Conservation (phyloP, 768 basidiomycete species). For the Serendipita indica region DNA sequence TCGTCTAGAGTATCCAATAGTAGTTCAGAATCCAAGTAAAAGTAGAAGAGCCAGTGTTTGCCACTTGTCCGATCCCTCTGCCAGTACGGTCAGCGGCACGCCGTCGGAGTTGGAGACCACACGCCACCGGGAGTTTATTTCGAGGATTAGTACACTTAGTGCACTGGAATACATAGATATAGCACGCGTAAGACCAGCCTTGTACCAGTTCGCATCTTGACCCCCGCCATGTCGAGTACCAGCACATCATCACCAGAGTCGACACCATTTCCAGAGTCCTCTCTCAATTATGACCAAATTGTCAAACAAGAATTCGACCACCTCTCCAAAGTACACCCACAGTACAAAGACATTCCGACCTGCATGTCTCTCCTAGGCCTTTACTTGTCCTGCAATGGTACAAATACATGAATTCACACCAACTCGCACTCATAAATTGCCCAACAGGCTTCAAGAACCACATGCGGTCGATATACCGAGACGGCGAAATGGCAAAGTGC, state of each 20-base stretch:
- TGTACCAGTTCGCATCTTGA: no score
- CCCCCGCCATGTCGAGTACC: neutral
- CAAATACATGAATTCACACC: constrained; percentile 14
- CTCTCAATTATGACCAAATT: constrained; percentile 34
- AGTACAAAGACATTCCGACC: constrained; percentile 61
- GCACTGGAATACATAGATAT: no score
- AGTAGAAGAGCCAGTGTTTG: no score
- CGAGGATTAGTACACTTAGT: no score
- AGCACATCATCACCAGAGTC: neutral
- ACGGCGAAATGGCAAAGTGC: constrained; percentile 61
- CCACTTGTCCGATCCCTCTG: no score
- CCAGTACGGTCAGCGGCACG: no score
- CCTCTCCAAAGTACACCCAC: constrained; percentile 53
- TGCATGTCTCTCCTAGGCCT: constrained; percentile 63
- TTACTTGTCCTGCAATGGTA: constrained; percentile 47
- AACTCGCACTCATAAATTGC: constrained; percentile 4
- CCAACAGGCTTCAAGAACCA: constrained; percentile 60
- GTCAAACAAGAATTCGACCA: constrained; percentile 56
- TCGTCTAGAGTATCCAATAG: no score
- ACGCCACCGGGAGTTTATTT: no score
- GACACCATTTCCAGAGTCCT: neutral
- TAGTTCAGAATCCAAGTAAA: no score
- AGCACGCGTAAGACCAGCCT: no score
- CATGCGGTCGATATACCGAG: constrained; percentile 72
- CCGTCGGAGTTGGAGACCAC: no score